A percentile compares a stretch with the other conserved stretches of the same genome.
Evolutionary conservation across 345 rosid genomes (phyloP).

Genomic region (Gynandropsis gynandra): DNA sequence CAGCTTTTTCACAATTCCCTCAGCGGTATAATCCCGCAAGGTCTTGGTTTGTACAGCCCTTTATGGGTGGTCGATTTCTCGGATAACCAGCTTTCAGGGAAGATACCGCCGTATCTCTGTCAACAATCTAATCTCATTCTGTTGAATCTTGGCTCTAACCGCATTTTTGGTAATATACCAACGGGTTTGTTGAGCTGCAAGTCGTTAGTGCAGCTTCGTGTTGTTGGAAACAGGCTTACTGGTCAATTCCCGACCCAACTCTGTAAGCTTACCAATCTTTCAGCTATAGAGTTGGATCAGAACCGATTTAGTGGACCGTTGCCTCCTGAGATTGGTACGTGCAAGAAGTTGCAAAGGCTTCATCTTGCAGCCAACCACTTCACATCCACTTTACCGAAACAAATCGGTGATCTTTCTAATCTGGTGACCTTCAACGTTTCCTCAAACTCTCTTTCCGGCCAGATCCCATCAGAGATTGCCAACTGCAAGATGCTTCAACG

Average conservation of each 20-base stretch:
- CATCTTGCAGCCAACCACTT: slow-evolving; percentile 69
- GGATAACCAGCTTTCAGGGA: slow-evolving; percentile 62
- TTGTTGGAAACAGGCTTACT: slow-evolving; percentile 52
- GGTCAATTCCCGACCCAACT: slow-evolving; percentile 76
- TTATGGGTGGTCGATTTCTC: slow-evolving; percentile 91
- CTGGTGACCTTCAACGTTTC: slow-evolving; percentile 80
- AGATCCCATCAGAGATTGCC: slow-evolving; percentile 57
- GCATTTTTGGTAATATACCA: slow-evolving; percentile 63
- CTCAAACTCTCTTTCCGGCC: slow-evolving; percentile 57
- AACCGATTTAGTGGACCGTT: slow-evolving; percentile 71
- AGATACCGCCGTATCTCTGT: slow-evolving; percentile 71
- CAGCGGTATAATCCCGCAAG: slow-evolving; percentile 60
- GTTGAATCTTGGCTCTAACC: slow-evolving; percentile 67
- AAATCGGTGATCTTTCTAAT: slow-evolving; percentile 66
- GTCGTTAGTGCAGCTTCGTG: slow-evolving; percentile 58
- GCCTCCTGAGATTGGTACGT: slow-evolving; percentile 58
- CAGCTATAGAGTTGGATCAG: slow-evolving; percentile 70
- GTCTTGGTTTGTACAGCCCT: slow-evolving; percentile 60
- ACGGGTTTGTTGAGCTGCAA: slow-evolving; percentile 46
- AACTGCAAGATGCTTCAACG: slow-evolving; percentile 82
- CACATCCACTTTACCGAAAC: slow-evolving; percentile 49
- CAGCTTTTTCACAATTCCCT: slow-evolving; percentile 81
- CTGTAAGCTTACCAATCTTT: slow-evolving; percentile 65
- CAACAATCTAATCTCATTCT: slow-evolving; percentile 41
- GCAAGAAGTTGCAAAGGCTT: slow-evolving; percentile 68